Percentiles rank a stretch among this genome's conserved stretches.
These are phyloP conservation scores for Talaromyces sp. DNA, from an alignment of 2,329 filamentous ascomycete species.

Conservation along the genomic window DNA sequence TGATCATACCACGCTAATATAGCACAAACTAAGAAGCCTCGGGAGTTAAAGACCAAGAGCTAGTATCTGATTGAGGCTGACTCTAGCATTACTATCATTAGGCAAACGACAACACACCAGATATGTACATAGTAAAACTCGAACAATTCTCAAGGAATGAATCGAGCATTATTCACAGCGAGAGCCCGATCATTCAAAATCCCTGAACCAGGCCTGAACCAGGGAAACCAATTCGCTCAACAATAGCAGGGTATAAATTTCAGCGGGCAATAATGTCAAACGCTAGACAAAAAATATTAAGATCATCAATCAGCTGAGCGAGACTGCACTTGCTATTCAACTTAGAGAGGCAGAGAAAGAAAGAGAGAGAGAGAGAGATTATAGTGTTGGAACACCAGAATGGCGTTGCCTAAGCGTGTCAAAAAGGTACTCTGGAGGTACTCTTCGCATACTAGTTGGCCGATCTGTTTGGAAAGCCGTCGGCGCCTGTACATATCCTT, in stretches of 20 bases:
- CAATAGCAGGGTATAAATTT: conserved; percentile 21
- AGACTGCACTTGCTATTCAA: neutral
- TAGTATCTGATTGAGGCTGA: neutral
- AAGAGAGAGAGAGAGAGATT: conserved; percentile 20
- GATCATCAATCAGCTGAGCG: neutral
- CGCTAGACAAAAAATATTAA: conserved; percentile 15
- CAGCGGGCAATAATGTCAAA: conserved; percentile 10
- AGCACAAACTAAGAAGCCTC: neutral
- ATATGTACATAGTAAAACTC: conserved; percentile 18
- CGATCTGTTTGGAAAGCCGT: conserved; percentile 45
- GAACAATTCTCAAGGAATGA: neutral
- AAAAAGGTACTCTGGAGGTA: conserved; percentile 47
- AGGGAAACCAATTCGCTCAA: conserved; percentile 15
- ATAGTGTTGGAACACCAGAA: conserved; percentile 34
- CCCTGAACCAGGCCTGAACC: neutral
- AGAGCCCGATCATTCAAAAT: conserved; percentile 13
- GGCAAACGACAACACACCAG: conserved; percentile 10
- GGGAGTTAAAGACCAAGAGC: neutral
- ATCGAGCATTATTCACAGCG: conserved; percentile 15
- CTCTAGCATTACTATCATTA: conserved; percentile 19
- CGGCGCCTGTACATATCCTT: conserved; percentile 46
- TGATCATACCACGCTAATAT: neutral
- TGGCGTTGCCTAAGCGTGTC: conserved; percentile 37
- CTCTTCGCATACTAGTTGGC: conserved; percentile 43
- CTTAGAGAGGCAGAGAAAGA: neutral